Evolutionary conservation across 176 grass and related monocot species (phyloP).

Genomic region (Metroxylon sagu): DNA sequence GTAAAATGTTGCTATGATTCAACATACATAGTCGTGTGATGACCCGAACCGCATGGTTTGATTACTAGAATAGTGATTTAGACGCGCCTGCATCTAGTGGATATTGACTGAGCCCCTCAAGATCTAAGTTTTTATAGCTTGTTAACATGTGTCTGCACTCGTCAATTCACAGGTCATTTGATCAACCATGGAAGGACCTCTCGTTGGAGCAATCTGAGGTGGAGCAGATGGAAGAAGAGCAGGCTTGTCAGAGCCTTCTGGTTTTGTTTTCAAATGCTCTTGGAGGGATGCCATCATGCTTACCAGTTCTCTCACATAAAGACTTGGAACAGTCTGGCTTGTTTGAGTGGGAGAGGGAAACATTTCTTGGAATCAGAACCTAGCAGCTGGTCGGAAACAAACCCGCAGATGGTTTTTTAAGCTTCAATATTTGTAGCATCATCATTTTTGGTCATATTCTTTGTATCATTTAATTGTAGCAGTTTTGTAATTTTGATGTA

Average conservation of each 20-base stretch:
- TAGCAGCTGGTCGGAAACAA: background rate
- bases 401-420: too few relatives aligned
- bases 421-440: too few relatives aligned
- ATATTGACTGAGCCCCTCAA: too few relatives aligned
- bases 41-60: too few relatives aligned
- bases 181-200: slow-evolving; percentile 60
- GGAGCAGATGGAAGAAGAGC: slow-evolving; percentile 57
- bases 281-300: slow-evolving; percentile 11
- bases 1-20: too few relatives aligned
- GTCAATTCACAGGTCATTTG: slow-evolving; percentile 51
- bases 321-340: slow-evolving; percentile 38
- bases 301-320: slow-evolving; percentile 32
- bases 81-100: too few relatives aligned
- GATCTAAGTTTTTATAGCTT: too few relatives aligned
- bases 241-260: slow-evolving; percentile 62
- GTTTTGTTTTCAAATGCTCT: slow-evolving; percentile 54
- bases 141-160: background rate
- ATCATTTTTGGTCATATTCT: too few relatives aligned
- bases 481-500: too few relatives aligned
- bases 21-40: too few relatives aligned
- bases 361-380: slow-evolving; percentile 7
- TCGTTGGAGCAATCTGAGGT: slow-evolving; percentile 24
- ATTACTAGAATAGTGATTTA: too few relatives aligned
- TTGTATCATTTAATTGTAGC: too few relatives aligned
- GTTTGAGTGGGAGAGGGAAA: slow-evolving; percentile 53